These are phyloP conservation scores for Scheffersomyces ergatensis DNA, from an alignment of 805 yeast genomes.

Conservation along the genomic window DNA sequence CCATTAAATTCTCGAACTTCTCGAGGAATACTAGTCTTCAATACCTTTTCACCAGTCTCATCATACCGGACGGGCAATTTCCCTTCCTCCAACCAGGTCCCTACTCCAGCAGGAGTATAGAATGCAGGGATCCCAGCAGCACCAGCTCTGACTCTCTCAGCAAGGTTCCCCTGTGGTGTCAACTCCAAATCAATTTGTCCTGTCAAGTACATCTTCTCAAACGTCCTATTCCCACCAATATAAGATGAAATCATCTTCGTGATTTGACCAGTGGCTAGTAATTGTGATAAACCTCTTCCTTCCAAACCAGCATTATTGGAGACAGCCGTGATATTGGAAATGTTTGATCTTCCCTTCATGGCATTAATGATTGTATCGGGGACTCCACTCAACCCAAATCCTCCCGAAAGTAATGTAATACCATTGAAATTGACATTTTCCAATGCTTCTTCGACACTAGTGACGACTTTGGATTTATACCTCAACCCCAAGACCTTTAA, in stretches of 20 bases:
- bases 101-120: slow-evolving; percentile 49
- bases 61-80: slow-evolving; percentile 43
- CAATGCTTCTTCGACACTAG: slow-evolving; percentile 27
- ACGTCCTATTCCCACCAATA: slow-evolving; percentile 43
- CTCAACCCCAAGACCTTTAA: background rate
- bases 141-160: slow-evolving; percentile 48
- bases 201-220: slow-evolving; percentile 37
- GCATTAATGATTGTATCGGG: slow-evolving; percentile 45
- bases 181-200: slow-evolving; percentile 47
- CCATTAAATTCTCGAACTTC: slow-evolving; percentile 45
- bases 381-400: slow-evolving; percentile 48
- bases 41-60: slow-evolving; percentile 29
- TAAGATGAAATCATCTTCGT: slow-evolving; percentile 45
- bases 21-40: slow-evolving; percentile 33
- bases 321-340: slow-evolving; percentile 39
- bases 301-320: slow-evolving; percentile 51
- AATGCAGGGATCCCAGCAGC: slow-evolving; percentile 50
- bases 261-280: slow-evolving; percentile 42
- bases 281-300: slow-evolving; percentile 39
- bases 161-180: slow-evolving; percentile 52
- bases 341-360: slow-evolving; percentile 25
- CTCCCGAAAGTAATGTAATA: slow-evolving; percentile 44
- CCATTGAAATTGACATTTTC: slow-evolving; percentile 22
- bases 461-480: slow-evolving; percentile 14
- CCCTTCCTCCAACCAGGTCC: slow-evolving; percentile 51